Evolutionary conservation across 805 yeast species (phyloP).

Genomic region (Metschnikowia vanudenii): DNA sequence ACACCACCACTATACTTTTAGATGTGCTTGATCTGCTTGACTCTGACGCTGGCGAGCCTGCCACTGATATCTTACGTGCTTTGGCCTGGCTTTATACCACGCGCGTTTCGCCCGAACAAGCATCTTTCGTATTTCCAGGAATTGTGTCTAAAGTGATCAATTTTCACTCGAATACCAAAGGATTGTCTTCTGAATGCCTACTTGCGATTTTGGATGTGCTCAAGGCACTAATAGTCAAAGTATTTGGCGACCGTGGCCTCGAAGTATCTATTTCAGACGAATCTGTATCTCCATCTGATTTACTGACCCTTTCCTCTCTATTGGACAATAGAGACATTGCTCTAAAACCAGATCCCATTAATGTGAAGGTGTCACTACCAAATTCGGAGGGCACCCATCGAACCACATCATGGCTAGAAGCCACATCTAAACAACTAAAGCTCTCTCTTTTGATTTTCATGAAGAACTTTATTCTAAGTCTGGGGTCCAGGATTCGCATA

Average conservation of each 20-base stretch:
- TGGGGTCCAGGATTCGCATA: constrained; percentile 19
- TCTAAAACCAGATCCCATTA: neutral
- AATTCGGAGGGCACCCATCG: constrained; percentile 7
- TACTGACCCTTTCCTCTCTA: constrained; percentile 3
- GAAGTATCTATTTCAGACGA: constrained; percentile 7
- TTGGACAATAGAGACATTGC: neutral
- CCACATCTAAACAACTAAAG: constrained; percentile 39
- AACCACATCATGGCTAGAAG: constrained; percentile 34
- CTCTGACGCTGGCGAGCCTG: neutral
- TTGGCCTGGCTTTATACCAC: constrained; percentile 17
- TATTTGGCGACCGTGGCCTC: constrained; percentile 30
- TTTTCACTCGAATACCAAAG: constrained; percentile 23
- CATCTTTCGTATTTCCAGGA: constrained; percentile 43
- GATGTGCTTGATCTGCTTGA: constrained; percentile 17
- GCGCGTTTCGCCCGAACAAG: constrained; percentile 28
- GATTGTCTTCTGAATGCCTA: constrained; percentile 25
- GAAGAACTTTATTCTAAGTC: constrained; percentile 26
- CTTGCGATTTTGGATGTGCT: constrained; percentile 25
- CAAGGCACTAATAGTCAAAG: constrained; percentile 23
- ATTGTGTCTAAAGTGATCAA: constrained; percentile 32
- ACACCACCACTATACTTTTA: constrained; percentile 27
- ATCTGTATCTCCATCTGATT: neutral
- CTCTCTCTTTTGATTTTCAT: constrained; percentile 32
- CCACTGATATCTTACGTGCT: constrained; percentile 5
- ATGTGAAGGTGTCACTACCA: neutral